phyloP scores from a whole-genome alignment of 139 green algal species.

The Picochlorum sp. region DNA sequence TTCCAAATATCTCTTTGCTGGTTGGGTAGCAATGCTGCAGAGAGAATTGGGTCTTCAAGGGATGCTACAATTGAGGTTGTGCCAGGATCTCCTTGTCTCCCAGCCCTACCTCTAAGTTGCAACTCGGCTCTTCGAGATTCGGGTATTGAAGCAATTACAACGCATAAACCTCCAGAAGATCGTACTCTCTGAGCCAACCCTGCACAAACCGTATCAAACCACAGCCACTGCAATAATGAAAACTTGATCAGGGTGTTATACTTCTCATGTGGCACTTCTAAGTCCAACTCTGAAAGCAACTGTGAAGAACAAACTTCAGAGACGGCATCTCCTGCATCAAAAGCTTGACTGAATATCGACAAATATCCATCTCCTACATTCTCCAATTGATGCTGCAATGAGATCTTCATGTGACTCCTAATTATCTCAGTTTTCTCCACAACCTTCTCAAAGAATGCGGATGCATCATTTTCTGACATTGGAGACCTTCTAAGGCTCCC shows the following conservation, averaged over 20 bases:
- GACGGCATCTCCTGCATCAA: too few relatives aligned
- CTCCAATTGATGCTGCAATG: too few relatives aligned
- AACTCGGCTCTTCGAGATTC: constrained; percentile 46
- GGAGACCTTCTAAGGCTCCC: too few relatives aligned
- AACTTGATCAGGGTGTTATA: constrained; percentile 1
- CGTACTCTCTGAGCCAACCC: constrained; percentile 8
- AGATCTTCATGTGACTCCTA: too few relatives aligned
- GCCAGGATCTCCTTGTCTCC: constrained; percentile 61
- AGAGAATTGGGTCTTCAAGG: constrained; percentile 35
- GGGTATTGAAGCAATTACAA: constrained; percentile 53
- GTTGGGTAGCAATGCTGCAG: too few relatives aligned
- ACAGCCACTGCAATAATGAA: constrained; percentile 53
- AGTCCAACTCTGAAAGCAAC: neutral
- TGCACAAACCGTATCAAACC: constrained; percentile 47
- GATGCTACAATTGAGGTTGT: constrained; percentile 47
- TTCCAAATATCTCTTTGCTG: neutral
- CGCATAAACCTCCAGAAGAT: constrained; percentile 50
- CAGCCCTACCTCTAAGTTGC: constrained; percentile 64
- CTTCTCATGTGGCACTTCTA: neutral
- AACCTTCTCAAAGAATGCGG: too few relatives aligned
- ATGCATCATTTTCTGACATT: too few relatives aligned
- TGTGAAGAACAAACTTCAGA: too few relatives aligned
- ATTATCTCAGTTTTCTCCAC: too few relatives aligned
- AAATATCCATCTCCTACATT: too few relatives aligned
- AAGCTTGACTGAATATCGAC: too few relatives aligned